Base-by-base conservation (phyloP, 768 basidiomycete species). In the Psilocybe tampanensis region DNA sequence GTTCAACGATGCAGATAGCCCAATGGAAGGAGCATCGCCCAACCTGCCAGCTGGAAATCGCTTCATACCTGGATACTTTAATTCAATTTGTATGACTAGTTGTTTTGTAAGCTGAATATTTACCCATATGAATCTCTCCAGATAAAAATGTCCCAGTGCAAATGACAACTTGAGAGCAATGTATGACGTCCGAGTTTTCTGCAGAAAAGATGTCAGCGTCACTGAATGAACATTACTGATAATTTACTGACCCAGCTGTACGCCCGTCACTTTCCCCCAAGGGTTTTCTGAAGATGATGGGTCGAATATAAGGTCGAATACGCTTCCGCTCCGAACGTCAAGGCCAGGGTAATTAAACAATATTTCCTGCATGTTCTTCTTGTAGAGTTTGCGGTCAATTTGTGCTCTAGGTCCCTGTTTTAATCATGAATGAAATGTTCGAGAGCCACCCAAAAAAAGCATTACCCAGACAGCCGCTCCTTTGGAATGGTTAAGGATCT, bases 131-230 rank as follows among this genome's bases (percentile, higher is more conserved):
- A 44, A 95, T 93, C 73, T 95, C 92, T 11, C 92, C 94, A 2
- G 89, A 89, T 22, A 96, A 80, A 68, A 96, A 96, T 0, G 94
- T 96, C 8, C 94, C 94, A 0, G 94, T 95, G 63, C 92, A 94
- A 13, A 96, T 81, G 24, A 96, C 89, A 11, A 95, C 90, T 61
- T 88, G 86, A 3, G 88, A 85, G 64, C 92, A 95, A 17, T 75
- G 74, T 24, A 95, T 85, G 17, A 86, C 66, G 49, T 94, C 88
- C 9, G 92, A 90, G 3, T 82, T 78, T 29, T 92, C 92, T 92
- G 69, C 44, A 33, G n/a, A 8, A 45, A 13, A 47, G n/a, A 44
- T 8, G 13, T 17, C 17, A 29, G 6, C 13, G 0, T 36, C 17
- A 18, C 22, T 32, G 7, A 23, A 7, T 7, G 57, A 59, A 11